Evolutionary conservation across 2,329 filamentous ascomycete genomes (phyloP), one percentile per base, ranked within the genome.

Genomic region (Ophiocordyceps camponoti-floridani): DNA sequence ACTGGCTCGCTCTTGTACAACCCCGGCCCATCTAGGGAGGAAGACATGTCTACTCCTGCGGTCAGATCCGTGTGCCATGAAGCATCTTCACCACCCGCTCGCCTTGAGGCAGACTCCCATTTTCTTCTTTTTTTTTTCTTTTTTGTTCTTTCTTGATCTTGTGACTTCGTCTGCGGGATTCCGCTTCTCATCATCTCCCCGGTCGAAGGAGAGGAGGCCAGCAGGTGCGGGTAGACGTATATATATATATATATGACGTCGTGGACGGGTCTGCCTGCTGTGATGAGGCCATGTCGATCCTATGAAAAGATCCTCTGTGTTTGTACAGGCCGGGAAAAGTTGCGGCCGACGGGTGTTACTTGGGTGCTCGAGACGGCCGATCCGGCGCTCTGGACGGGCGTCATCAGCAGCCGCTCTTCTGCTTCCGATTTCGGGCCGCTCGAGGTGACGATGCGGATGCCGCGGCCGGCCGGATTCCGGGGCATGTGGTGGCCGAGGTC

Each of bases 301-400:
- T 40, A 40, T 40, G 38, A 18, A 40, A 40, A 23, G 38, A 9
- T 26, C 23, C 38, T 40, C 12, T 12, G 18, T 40, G 18, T 40
- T 40, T 40, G 38, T 40, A 40, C 38, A 40, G 38, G 38, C 38
- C 38, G 38, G 38, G 38, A 42, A 30, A 42, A 42, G 41, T 42
- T 42, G 19, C 41, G 41, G 27, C 27, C 26, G n/a, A 28, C 26
- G 23, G 26, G 41, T 11, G 23, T 42, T 28, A 5, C 13, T 26
- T 42, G 26, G 10, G 41, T 4, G 23, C 23, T 30, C 19, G 40
- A 26, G 10, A 23, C 26, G 8, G 41, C 11, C n/a, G n/a, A 16
- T 42, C 27, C 12, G 26, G 27, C 41, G 23, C 41, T 42, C 10
- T 18, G 41, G 12, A 42, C n/a, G 14, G 26, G 23, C 26, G n/a